These are phyloP conservation scores for Clavispora fructus DNA, from an alignment of 805 yeast species.

Conservation along the genomic window DNA sequence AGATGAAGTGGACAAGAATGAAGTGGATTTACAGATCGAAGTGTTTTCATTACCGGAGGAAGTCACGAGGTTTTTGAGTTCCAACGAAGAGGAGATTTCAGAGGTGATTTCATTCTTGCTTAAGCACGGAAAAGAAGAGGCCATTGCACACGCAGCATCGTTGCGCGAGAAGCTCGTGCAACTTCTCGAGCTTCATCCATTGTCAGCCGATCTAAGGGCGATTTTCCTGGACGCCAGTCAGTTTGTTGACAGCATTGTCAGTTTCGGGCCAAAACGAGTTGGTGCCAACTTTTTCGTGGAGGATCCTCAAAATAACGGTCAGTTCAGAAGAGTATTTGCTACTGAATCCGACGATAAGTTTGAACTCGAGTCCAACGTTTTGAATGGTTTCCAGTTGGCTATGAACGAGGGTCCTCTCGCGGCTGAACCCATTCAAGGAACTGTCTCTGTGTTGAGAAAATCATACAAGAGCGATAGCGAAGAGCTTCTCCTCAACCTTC, in stretches of 20 bases:
- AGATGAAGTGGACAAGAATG: conserved; percentile 11
- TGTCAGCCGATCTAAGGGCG: conserved; percentile 15
- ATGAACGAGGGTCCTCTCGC: conserved; percentile 82
- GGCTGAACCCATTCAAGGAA: conserved; percentile 82
- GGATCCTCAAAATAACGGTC: conserved; percentile 23
- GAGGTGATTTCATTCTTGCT: conserved; percentile 19
- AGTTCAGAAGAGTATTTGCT: conserved; percentile 26
- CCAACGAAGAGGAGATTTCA: conserved; percentile 41
- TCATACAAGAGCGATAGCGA: conserved; percentile 21
- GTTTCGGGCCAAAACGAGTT: conserved; percentile 71
- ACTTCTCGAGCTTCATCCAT: conserved; percentile 5
- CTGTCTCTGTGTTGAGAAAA: conserved; percentile 45
- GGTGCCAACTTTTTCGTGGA: conserved; percentile 77
- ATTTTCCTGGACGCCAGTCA: conserved; percentile 13
- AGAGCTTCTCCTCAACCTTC: conserved; percentile 38
- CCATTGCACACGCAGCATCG: conserved; percentile 4
- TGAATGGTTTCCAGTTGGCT: conserved; percentile 84
- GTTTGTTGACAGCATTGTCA: conserved; percentile 37
- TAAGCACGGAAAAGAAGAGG: conserved; percentile 14
- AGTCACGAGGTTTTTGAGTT: conserved; percentile 45
- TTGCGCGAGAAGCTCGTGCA: conserved; percentile 11
- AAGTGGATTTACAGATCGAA: conserved; percentile 47
- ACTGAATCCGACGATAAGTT: conserved; percentile 15
- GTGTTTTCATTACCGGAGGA: conserved; percentile 53
- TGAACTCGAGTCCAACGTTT: conserved; percentile 53